Conservation (phyloP, 257 asterid species). For the Avicennia marina region DNA sequence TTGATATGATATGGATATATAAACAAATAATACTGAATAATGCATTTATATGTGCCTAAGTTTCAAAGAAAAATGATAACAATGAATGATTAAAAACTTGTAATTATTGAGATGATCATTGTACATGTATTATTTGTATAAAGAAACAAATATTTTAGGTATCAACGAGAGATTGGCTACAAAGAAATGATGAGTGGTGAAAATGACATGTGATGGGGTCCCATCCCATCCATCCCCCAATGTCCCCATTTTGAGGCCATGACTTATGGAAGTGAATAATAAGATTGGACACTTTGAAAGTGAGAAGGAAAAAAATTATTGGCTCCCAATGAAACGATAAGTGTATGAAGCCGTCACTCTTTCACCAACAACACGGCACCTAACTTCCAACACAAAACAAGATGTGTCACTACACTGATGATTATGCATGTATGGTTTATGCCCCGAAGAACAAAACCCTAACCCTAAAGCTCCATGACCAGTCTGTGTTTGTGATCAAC, state of each 20-base stretch:
- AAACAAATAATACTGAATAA: too few relatives aligned
- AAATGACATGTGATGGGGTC: constrained; percentile 29
- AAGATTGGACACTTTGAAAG: constrained; percentile 24
- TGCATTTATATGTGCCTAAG: too few relatives aligned
- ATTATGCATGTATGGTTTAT: too few relatives aligned
- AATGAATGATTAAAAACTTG: too few relatives aligned
- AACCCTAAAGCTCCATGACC: too few relatives aligned
- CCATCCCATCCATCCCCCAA: not conserved
- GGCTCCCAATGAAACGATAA: too few relatives aligned
- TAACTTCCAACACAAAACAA: constrained; percentile 11
- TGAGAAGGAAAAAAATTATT: too few relatives aligned
- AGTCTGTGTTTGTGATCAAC: too few relatives aligned
- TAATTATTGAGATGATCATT: not conserved
- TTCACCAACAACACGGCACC: constrained; percentile 37
- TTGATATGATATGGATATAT: too few relatives aligned
- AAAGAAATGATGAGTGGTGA: constrained; percentile 16
- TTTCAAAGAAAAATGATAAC: too few relatives aligned
- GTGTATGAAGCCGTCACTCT: constrained; percentile 49
- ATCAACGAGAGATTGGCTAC: constrained; percentile 12
- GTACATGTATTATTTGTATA: not conserved
- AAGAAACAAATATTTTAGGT: not conserved
- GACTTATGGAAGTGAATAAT: constrained; percentile 41
- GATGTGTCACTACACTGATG: too few relatives aligned
- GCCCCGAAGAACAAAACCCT: too few relatives aligned
- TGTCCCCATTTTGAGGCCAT: constrained; percentile 24